Conservation (phyloP, 2,329 filamentous ascomycete species). For the Colletotrichum cereale region DNA sequence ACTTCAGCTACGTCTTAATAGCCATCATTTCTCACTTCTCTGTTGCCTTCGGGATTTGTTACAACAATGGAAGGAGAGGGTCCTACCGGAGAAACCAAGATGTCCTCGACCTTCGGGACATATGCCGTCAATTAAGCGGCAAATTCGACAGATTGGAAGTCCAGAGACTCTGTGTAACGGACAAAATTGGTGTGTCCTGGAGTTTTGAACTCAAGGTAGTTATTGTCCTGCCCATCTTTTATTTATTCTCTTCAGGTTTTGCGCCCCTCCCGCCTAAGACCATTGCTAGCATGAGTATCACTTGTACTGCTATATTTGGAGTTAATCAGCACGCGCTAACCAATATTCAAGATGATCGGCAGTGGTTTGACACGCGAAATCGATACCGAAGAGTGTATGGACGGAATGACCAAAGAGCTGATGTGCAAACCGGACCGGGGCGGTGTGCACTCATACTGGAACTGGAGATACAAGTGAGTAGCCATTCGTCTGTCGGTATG, state of each 20-base stretch:
- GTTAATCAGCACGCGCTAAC: not conserved
- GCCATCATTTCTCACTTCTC: not conserved
- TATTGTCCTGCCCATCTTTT: no score
- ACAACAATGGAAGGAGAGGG: not conserved
- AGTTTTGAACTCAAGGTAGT: conserved; percentile 1
- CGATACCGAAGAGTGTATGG: not conserved
- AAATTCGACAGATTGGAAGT: not conserved
- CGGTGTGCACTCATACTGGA: not conserved
- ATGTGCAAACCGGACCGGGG: not conserved
- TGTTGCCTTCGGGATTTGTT: not conserved
- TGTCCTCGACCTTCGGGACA: not conserved
- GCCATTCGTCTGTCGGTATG: not conserved
- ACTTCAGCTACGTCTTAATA: not conserved
- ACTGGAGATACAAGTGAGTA: conserved; percentile 12
- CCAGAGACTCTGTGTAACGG: not conserved
- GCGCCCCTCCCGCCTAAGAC: rapidly evolving
- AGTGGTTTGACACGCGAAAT: not conserved
- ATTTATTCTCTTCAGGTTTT: no score
- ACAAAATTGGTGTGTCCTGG: not conserved
- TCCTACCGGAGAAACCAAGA: not conserved
- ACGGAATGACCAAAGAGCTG: not conserved
- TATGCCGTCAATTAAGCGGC: not conserved
- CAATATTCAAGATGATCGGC: not conserved
- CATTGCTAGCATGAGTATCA: not conserved
- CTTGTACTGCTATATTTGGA: not conserved